phyloP scores from a whole-genome alignment of 352 stramenopile species.

The Albugo candida region DNA sequence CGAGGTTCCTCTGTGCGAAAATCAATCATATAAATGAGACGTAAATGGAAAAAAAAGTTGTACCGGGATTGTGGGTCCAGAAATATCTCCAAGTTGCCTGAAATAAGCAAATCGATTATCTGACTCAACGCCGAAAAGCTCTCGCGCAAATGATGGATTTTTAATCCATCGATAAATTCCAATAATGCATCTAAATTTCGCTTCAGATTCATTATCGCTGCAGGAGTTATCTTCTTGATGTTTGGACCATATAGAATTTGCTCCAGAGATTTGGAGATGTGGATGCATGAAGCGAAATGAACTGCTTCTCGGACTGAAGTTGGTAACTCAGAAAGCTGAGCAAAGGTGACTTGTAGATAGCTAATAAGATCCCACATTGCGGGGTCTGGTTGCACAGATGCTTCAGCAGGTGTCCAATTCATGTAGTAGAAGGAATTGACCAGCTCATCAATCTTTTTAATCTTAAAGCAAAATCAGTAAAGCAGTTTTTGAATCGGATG shows the following conservation, averaged over 20 bases:
- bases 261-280: conserved; percentile 58
- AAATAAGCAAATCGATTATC: conserved; percentile 47
- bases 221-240: conserved; percentile 51
- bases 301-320: conserved; percentile 35
- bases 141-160: conserved; percentile 35
- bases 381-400: conserved; percentile 39
- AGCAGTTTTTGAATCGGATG: background rate
- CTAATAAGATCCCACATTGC: conserved; percentile 73
- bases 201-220: conserved; percentile 57
- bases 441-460: conserved; percentile 70
- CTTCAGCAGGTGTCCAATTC: conserved; percentile 40
- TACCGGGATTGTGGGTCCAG: conserved; percentile 42
- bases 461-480: conserved; percentile 11
- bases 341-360: conserved; percentile 57
- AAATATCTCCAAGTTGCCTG: conserved; percentile 30
- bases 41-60: background rate
- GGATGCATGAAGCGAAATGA: conserved; percentile 57
- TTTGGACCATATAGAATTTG: conserved; percentile 33
- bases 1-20: conserved; percentile 13
- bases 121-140: conserved; percentile 45
- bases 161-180: conserved; percentile 35
- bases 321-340: conserved; percentile 34
- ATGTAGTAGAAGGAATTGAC: conserved; percentile 58
- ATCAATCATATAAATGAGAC: background rate
- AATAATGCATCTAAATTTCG: conserved; percentile 50